phyloP scores from a whole-genome alignment of 345 rosid species.

The Eucalyptus brandiana region DNA sequence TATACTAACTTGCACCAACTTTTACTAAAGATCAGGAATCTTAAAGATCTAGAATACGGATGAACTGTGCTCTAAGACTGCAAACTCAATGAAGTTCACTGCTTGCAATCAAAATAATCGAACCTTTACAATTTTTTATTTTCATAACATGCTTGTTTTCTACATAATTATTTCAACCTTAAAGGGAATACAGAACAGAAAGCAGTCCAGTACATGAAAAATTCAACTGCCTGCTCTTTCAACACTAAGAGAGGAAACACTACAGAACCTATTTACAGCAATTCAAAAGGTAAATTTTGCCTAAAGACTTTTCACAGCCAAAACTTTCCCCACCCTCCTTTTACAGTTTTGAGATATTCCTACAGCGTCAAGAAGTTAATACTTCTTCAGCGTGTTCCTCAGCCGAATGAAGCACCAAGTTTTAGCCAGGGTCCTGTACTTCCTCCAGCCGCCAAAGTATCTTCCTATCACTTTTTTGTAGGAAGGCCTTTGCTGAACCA shows the following conservation, averaged over 20 bases:
- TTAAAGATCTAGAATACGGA: background rate
- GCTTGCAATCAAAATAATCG: background rate
- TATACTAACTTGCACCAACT: background rate
- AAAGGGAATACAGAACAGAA: background rate
- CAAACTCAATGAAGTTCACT: background rate
- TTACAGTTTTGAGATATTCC: background rate
- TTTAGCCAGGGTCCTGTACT: slow-evolving; percentile 42
- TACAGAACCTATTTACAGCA: background rate
- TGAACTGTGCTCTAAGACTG: background rate
- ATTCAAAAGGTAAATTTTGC: too few species aligned
- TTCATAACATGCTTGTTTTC: background rate
- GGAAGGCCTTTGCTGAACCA: slow-evolving; percentile 63
- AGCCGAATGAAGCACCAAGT: slow-evolving; percentile 62
- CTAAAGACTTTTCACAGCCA: too few species aligned
- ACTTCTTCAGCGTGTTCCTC: slow-evolving; percentile 48
- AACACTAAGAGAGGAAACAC: background rate
- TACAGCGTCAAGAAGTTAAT: slow-evolving; percentile 4
- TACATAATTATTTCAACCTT: background rate
- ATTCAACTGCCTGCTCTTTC: background rate
- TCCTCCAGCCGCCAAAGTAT: slow-evolving; percentile 22
- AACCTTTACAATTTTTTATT: background rate
- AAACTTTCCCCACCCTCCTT: background rate
- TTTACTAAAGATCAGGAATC: background rate
- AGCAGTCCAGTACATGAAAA: background rate
- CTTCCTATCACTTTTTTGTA: slow-evolving; percentile 65